Conservation (phyloP, 805 yeast species). For the Priceomyces carsonii region DNA sequence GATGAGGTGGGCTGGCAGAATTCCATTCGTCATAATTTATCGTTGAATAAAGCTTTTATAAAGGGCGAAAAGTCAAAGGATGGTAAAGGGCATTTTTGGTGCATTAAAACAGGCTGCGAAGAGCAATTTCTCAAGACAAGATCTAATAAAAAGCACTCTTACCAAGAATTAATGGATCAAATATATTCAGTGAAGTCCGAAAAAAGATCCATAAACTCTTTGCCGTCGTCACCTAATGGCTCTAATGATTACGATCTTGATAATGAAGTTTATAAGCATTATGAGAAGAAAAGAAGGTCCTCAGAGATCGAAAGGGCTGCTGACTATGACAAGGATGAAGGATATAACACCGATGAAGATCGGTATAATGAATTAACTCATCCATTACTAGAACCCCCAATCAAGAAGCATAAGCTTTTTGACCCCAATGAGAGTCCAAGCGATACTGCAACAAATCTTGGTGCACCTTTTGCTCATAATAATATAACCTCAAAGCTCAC, state of each 20-base stretch:
- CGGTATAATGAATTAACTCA: conserved; percentile 16
- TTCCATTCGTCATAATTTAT: conserved; percentile 90
- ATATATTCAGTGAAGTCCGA: conserved; percentile 18
- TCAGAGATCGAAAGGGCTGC: conserved; percentile 13
- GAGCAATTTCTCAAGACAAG: conserved; percentile 72
- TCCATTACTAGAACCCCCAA: conserved; percentile 12
- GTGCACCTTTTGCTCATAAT: conserved; percentile 12
- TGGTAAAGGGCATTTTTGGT: conserved; percentile 94
- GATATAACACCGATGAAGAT: conserved; percentile 18
- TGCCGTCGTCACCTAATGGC: conserved; percentile 34
- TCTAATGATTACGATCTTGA: conserved; percentile 12
- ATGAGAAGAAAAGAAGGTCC: conserved; percentile 9
- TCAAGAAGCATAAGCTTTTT: conserved; percentile 14
- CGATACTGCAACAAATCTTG: conserved; percentile 11
- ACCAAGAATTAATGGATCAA: conserved; percentile 46
- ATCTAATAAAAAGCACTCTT: conserved; percentile 45
- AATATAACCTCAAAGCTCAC: conserved; percentile 5
- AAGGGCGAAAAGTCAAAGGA: conserved; percentile 90
- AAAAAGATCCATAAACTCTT: conserved; percentile 20
- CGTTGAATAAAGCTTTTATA: conserved; percentile 88
- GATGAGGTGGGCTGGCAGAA: conserved; percentile 97
- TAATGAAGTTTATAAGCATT: conserved; percentile 8
- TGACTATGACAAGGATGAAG: conserved; percentile 12
- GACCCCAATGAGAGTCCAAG: conserved; percentile 5
- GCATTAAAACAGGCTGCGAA: conserved; percentile 80